Conservation (phyloP, 768 basidiomycete genomes). For the Lactifluus rugatus region DNA sequence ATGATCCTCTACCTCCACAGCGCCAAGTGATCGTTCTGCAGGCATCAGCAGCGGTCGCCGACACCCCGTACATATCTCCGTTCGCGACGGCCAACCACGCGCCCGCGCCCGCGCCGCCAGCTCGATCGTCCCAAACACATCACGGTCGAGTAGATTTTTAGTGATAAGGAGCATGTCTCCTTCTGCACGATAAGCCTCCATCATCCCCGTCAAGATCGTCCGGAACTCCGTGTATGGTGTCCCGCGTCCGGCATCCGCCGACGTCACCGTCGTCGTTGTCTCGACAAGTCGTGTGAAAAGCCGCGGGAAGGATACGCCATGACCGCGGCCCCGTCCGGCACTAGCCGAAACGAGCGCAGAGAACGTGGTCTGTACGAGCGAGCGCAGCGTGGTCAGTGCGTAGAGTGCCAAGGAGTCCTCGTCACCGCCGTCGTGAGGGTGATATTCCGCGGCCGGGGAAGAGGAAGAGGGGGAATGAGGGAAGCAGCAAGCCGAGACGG, state of each 20-base stretch:
- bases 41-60: conserved; percentile 38
- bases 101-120: conserved; percentile 45
- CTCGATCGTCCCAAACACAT: conserved; percentile 68
- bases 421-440: not conserved
- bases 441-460: not conserved
- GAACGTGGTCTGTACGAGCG: conserved; percentile 78
- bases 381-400: conserved; percentile 47
- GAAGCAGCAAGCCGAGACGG: conserved; percentile 41
- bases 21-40: not conserved
- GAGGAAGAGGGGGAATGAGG: conserved; percentile 16
- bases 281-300: conserved; percentile 90
- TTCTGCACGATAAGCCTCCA: conserved; percentile 88
- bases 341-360: conserved; percentile 75
- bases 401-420: conserved; percentile 9
- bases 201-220: conserved; percentile 85
- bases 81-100: conserved; percentile 52
- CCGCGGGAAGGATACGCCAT: conserved; percentile 71
- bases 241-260: conserved; percentile 36
- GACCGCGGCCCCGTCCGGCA: conserved; percentile 43
- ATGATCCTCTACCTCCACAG: conserved; percentile 8
- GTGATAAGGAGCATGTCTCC: conserved; percentile 84
- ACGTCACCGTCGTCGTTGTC: conserved; percentile 34
- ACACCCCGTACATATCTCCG: conserved; percentile 44
- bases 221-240: conserved; percentile 86
- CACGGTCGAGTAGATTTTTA: conserved; percentile 68